Percentiles rank a stretch among this genome's conserved stretches.
phyloP scores from a whole-genome alignment of 2,329 filamentous ascomycete genomes.

The Aspergillus hortae region DNA sequence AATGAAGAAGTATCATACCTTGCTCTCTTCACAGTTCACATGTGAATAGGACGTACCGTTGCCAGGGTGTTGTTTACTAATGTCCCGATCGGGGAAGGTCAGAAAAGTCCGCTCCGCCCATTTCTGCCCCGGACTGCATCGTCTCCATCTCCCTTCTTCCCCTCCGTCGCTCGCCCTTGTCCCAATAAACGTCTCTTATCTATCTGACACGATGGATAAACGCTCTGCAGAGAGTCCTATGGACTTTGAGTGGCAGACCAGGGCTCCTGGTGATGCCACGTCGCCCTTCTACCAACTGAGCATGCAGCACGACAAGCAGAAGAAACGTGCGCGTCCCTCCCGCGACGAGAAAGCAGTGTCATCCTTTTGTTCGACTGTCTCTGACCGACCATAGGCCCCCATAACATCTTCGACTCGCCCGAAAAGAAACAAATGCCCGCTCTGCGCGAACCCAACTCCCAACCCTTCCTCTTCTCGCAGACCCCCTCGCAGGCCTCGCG shows the following conservation, averaged over 20 bases:
- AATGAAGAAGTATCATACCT: too few relatives aligned
- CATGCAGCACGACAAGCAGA: conserved; percentile 37
- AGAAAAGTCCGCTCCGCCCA: conserved; percentile 3
- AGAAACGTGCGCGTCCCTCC: conserved; percentile 40
- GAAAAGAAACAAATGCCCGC: conserved; percentile 47
- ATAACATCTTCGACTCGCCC: conserved; percentile 44
- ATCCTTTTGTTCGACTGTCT: neutral
- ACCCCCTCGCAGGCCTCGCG: conserved; percentile 26
- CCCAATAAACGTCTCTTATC: neutral
- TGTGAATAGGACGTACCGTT: neutral
- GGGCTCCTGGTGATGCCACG: conserved; percentile 41
- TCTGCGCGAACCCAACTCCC: conserved; percentile 48
- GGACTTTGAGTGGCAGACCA: conserved; percentile 50
- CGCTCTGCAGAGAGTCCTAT: conserved; percentile 46
- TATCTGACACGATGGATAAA: conserved; percentile 30
- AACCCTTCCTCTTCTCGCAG: conserved; percentile 49
- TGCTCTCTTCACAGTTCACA: too few relatives aligned
- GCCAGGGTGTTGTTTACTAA: conserved; percentile 7
- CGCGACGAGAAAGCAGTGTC: neutral
- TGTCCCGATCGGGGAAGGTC: conserved; percentile 5
- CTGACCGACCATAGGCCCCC: conserved; percentile 29
- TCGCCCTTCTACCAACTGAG: conserved; percentile 49
- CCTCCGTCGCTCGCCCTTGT: neutral
- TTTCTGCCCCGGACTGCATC: neutral
- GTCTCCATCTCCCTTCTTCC: conserved; percentile 2